Evolutionary conservation across 441 rosid species (phyloP).

Genomic region (Croton setiger): DNA sequence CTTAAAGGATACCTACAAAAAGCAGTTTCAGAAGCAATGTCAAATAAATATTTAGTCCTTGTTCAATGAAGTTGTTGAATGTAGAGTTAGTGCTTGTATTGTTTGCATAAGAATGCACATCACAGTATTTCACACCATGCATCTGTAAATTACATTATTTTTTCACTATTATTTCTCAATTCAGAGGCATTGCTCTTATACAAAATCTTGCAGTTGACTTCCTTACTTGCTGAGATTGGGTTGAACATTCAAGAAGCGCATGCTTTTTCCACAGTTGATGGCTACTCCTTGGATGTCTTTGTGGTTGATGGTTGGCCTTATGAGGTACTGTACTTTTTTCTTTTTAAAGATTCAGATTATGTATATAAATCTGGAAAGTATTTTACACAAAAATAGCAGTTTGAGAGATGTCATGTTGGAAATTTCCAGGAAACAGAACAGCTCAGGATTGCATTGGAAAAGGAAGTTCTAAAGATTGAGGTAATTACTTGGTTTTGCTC

Average conservation of each 20-base stretch:
- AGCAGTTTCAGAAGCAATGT: neutral
- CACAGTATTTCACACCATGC: neutral
- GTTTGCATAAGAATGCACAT: neutral
- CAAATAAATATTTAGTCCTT: neutral
- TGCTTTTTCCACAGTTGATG: slow-evolving; percentile 84
- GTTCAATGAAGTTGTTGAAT: neutral
- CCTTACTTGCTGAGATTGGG: slow-evolving; percentile 84
- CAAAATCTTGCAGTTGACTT: slow-evolving; percentile 58
- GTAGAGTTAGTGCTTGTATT: neutral
- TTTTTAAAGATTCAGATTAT: neutral
- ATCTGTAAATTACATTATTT: neutral
- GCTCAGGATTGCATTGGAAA: slow-evolving; percentile 65
- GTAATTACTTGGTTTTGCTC: slow-evolving; percentile 42
- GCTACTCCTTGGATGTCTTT: slow-evolving; percentile 91
- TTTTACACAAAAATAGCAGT: slow-evolving; percentile 10
- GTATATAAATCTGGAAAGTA: slow-evolving; percentile 10
- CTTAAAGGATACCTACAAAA: neutral
- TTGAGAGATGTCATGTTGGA: slow-evolving; percentile 21
- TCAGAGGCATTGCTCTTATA: slow-evolving; percentile 22
- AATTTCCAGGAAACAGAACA: slow-evolving; percentile 66
- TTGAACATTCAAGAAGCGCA: slow-evolving; percentile 95
- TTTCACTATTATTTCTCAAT: slow-evolving; percentile 15
- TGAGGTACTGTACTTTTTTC: slow-evolving; percentile 47
- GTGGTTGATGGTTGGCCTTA: slow-evolving; percentile 96
- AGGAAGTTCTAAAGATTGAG: slow-evolving; percentile 60